These are phyloP conservation scores for Alopecurus myosuroides DNA, from an alignment of 176 grass and related monocot species.

Conservation along the genomic window DNA sequence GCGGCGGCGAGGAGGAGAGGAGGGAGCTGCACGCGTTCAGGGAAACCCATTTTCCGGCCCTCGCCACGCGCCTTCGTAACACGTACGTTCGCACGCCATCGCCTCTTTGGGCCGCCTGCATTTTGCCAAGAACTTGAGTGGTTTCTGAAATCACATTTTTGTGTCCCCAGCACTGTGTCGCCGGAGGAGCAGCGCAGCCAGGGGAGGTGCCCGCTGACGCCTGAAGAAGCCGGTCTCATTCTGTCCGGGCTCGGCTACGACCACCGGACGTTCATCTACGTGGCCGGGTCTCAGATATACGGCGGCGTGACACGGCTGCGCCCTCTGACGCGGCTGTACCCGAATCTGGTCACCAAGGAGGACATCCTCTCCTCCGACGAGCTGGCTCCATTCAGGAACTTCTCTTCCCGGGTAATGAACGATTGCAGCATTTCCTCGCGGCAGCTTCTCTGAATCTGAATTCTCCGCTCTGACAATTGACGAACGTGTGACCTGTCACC, in stretches of 20 bases:
- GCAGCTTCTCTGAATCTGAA: not conserved
- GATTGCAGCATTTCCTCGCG: not conserved
- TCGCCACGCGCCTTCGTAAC: conserved; percentile 54
- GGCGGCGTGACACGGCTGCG: conserved; percentile 64
- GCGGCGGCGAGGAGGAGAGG: conserved; percentile 72
- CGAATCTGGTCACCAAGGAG: conserved; percentile 88
- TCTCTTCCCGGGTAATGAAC: conserved; percentile 61
- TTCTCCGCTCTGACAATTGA: too few relatives aligned
- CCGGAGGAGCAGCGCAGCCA: conserved; percentile 69
- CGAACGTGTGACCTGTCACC: not conserved
- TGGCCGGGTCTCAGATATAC: conserved; percentile 84
- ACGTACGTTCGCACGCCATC: conserved; percentile 19
- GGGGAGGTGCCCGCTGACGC: conserved; percentile 87
- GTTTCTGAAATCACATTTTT: not conserved
- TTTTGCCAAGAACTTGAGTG: not conserved
- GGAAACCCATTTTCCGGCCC: conserved; percentile 75
- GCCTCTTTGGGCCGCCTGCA: not conserved
- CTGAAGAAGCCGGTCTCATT: conserved; percentile 78
- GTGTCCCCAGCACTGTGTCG: conserved; percentile 46
- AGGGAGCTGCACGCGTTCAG: conserved; percentile 72
- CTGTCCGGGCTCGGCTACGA: conserved; percentile 74
- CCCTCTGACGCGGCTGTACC: conserved; percentile 74
- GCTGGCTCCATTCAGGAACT: conserved; percentile 69
- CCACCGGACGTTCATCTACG: conserved; percentile 71
- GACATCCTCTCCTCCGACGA: conserved; percentile 75